Evolutionary conservation across 2,329 filamentous ascomycete species (phyloP).

Genomic region (Colletotrichum sp.): DNA sequence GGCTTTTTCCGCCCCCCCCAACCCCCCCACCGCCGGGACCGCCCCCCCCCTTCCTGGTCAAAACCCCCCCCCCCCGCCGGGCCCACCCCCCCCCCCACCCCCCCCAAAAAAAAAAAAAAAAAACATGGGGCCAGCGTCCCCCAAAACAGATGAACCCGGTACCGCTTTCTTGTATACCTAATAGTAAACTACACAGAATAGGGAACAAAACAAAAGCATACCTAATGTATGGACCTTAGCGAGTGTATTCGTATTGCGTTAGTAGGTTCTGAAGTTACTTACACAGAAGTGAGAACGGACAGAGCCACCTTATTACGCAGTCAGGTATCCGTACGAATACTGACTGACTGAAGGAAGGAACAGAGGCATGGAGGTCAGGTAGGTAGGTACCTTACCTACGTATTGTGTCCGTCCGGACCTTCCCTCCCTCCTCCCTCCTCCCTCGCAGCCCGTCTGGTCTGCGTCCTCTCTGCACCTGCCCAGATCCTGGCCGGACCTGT

Average conservation of each 20-base stretch:
- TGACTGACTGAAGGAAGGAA: background rate
- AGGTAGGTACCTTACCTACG: too few relatives aligned
- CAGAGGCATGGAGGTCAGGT: too few relatives aligned
- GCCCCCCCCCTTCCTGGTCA: too few relatives aligned
- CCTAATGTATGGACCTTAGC: background rate
- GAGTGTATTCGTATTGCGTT: background rate
- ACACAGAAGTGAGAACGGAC: background rate
- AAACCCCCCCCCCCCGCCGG: too few relatives aligned
- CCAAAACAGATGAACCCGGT: background rate
- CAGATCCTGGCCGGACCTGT: conserved; percentile 13
- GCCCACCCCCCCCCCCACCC: too few relatives aligned
- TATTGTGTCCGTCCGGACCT: background rate
- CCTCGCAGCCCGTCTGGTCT: background rate
- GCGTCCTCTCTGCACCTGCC: background rate
- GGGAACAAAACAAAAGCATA: background rate
- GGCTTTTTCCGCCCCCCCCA: too few relatives aligned
- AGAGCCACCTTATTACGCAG: background rate
- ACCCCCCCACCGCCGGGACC: too few relatives aligned
- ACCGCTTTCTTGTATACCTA: background rate
- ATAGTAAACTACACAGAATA: too few relatives aligned
- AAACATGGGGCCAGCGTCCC: background rate
- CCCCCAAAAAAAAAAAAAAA: background rate
- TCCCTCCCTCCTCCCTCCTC: background rate
- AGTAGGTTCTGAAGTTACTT: background rate
- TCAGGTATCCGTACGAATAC: background rate